A percentile compares a stretch with the other conserved stretches of the same genome.
These are phyloP conservation scores for Xylaria sp. DNA, from an alignment of 495 filamentous ascomycete species.

Conservation along the genomic window DNA sequence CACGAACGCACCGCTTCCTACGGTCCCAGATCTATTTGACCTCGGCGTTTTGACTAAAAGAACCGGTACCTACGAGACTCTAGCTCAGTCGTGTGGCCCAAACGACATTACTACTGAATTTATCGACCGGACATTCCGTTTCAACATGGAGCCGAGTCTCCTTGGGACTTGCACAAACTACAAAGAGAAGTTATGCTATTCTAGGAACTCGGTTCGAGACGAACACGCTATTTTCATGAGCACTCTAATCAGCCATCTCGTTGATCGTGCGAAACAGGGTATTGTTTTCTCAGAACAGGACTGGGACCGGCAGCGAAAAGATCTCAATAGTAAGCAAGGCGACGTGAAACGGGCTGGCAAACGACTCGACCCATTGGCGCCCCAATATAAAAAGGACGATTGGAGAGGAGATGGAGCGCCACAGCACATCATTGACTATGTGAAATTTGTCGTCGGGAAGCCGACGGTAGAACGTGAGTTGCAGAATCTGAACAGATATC, in stretches of 20 bases:
- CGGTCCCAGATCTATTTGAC: slow-evolving; percentile 53
- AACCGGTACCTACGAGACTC: slow-evolving; percentile 55
- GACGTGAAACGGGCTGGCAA: slow-evolving; percentile 27
- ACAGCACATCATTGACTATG: slow-evolving; percentile 72
- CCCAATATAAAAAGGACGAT: slow-evolving; percentile 44
- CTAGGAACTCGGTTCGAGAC: slow-evolving; percentile 62
- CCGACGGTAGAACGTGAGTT: slow-evolving; percentile 60
- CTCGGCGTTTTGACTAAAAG: slow-evolving; percentile 68
- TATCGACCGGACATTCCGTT: slow-evolving; percentile 63
- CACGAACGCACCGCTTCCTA: slow-evolving; percentile 67
- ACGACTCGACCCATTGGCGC: slow-evolving; percentile 47
- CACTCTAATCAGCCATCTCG: slow-evolving; percentile 75
- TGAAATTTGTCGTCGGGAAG: slow-evolving; percentile 69
- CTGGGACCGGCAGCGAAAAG: slow-evolving; percentile 59
- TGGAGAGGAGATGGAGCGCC: slow-evolving; percentile 48
- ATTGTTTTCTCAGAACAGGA: slow-evolving; percentile 65
- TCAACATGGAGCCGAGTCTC: slow-evolving; percentile 69
- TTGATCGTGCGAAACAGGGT: slow-evolving; percentile 84
- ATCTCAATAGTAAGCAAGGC: slow-evolving; percentile 41
- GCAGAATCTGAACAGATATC: slow-evolving; percentile 43
- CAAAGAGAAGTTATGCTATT: slow-evolving; percentile 75
- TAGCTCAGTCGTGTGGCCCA: slow-evolving; percentile 39
- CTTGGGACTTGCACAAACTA: slow-evolving; percentile 78
- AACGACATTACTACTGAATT: slow-evolving; percentile 48
- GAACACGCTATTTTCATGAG: slow-evolving; percentile 64